These are phyloP conservation scores for Chrysoporthe austroafricana DNA, from an alignment of 2,329 filamentous ascomycete species.

Conservation along the genomic window DNA sequence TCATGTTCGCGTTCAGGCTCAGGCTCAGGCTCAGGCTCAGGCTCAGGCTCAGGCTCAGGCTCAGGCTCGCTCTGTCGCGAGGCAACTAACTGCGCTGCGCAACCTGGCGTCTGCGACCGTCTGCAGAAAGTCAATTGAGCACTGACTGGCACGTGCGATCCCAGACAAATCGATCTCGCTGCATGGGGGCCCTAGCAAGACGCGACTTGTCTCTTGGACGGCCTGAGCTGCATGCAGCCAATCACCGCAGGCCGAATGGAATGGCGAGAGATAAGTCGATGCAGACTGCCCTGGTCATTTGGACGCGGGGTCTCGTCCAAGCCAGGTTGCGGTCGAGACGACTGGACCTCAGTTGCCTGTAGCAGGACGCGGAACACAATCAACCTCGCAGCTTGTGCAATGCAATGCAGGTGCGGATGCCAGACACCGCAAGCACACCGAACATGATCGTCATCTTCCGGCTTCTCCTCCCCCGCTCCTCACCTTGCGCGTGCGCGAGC, in stretches of 20 bases:
- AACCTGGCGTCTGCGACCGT: background rate
- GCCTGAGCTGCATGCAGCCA: constrained; percentile 3
- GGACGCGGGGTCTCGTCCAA: background rate
- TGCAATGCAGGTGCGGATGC: constrained; percentile 2
- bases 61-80: background rate
- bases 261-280: constrained; percentile 13
- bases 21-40: too few species aligned
- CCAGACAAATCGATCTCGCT: constrained; percentile 5
- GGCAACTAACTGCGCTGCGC: background rate
- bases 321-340: background rate
- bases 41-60: background rate
- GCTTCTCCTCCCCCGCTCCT: background rate
- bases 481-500: constrained; percentile 5
- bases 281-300: constrained; percentile 6
- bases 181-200: constrained; percentile 1
- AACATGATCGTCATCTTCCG: background rate
- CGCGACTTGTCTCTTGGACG: background rate
- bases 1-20: too few species aligned
- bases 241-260: constrained; percentile 2
- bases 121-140: constrained; percentile 8
- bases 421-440: background rate
- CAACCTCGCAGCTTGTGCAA: constrained; percentile 12
- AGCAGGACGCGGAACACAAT: background rate
- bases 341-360: background rate
- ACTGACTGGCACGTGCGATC: background rate